A percentile compares a stretch with the other conserved stretches of the same genome.
Evolutionary conservation across 176 grass and related monocot species (phyloP).

Genomic region (Themeda triandra): DNA sequence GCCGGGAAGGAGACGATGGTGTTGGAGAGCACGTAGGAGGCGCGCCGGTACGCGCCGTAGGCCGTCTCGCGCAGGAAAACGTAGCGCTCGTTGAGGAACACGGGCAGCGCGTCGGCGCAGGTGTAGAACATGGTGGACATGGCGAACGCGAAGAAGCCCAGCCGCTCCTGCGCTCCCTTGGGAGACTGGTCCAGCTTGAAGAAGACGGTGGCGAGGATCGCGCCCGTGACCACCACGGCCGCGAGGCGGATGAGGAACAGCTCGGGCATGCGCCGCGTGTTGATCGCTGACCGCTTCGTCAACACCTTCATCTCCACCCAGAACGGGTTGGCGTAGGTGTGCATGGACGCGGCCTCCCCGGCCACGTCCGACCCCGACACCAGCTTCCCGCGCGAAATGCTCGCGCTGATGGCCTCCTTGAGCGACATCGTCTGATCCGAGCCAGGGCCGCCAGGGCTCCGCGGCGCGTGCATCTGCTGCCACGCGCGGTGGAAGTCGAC

Average conservation of each 20-base stretch:
- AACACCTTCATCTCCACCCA: conserved; percentile 87
- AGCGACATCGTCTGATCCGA: conserved; percentile 41
- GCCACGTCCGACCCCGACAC: conserved; percentile 56
- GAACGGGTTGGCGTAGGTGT: conserved; percentile 80
- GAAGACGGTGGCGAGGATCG: conserved; percentile 85
- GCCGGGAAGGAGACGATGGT: conserved; percentile 82
- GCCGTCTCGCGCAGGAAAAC: conserved; percentile 86
- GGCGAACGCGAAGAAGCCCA: conserved; percentile 94
- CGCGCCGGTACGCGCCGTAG: conserved; percentile 90
- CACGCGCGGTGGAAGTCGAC: conserved; percentile 67
- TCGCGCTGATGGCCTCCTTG: conserved; percentile 79
- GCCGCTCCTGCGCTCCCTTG: conserved; percentile 79
- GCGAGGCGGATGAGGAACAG: conserved; percentile 67
- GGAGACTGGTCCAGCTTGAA: conserved; percentile 73
- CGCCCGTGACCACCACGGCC: conserved; percentile 69
- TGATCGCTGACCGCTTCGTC: conserved; percentile 57
- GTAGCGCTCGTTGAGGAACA: conserved; percentile 91
- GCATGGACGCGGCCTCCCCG: conserved; percentile 44
- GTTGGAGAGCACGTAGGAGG: conserved; percentile 95
- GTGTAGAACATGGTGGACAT: conserved; percentile 99
- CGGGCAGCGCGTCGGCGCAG: conserved; percentile 89
- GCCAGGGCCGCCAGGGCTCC: not conserved
- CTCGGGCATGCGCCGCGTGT: conserved; percentile 75
- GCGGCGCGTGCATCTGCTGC: conserved; percentile 34
- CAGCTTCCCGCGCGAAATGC: conserved; percentile 82